These are phyloP conservation scores for Ceratocystis variospora DNA, from an alignment of 2,329 filamentous ascomycete genomes.

Conservation along the genomic window DNA sequence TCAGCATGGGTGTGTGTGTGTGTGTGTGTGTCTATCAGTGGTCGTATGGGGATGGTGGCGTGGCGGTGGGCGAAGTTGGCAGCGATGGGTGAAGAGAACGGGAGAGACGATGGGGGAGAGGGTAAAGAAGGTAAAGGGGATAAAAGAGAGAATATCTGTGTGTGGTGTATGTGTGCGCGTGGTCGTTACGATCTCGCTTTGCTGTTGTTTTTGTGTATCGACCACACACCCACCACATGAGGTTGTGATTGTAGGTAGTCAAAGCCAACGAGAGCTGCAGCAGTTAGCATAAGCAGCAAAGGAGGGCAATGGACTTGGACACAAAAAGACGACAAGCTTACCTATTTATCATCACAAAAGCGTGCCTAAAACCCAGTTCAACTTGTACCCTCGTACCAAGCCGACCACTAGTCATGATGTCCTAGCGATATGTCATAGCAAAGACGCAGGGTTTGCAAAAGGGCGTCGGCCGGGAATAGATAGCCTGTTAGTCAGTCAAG, in stretches of 20 bases:
- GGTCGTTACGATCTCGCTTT: too few relatives aligned
- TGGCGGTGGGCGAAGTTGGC: too few relatives aligned
- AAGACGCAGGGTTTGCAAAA: background rate
- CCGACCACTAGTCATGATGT: background rate
- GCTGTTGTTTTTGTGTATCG: too few relatives aligned
- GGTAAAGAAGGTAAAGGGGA: too few relatives aligned
- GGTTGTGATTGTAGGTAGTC: background rate
- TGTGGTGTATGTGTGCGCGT: background rate
- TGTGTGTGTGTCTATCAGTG: too few relatives aligned
- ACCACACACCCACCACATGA: background rate
- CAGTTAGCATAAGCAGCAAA: background rate
- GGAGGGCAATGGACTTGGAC: background rate
- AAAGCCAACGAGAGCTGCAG: background rate
- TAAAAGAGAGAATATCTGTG: background rate
- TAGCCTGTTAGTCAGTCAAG: background rate
- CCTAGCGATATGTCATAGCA: background rate
- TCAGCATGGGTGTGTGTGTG: too few relatives aligned
- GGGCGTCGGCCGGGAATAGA: background rate
- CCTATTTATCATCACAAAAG: background rate
- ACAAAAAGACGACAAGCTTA: background rate
- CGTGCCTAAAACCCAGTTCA: too few relatives aligned
- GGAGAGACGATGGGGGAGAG: background rate
- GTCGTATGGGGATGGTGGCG: too few relatives aligned
- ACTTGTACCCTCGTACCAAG: too few relatives aligned
- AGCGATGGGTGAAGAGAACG: background rate